Percentiles rank a stretch among this genome's conserved stretches.
These are phyloP conservation scores for Pholiota microspora DNA, from an alignment of 768 basidiomycete genomes.

Conservation along the genomic window DNA sequence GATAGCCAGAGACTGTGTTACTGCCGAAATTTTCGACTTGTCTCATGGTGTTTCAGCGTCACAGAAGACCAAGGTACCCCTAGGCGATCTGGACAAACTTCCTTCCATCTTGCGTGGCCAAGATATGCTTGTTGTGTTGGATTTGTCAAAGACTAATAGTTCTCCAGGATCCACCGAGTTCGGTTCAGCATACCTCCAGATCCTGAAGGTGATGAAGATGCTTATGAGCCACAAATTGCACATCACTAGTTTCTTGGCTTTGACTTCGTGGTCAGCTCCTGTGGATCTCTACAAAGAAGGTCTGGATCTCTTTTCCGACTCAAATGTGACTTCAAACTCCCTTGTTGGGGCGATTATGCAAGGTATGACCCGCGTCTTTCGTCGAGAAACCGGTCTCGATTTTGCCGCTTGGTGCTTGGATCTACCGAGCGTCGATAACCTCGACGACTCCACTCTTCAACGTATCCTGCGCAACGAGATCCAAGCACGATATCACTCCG, in stretches of 20 bases:
- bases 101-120: constrained; percentile 15
- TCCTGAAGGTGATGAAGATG: constrained; percentile 23
- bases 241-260: constrained; percentile 17
- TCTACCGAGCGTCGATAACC: constrained; percentile 15
- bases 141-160: constrained; percentile 17
- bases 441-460: constrained; percentile 8
- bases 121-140: constrained; percentile 22
- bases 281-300: constrained; percentile 22
- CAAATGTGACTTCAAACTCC: constrained; percentile 12
- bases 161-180: constrained; percentile 19
- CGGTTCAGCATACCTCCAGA: constrained; percentile 14
- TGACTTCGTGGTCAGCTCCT: constrained; percentile 23
- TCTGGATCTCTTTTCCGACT: constrained; percentile 20
- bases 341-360: constrained; percentile 25
- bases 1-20: constrained; percentile 14
- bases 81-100: constrained; percentile 11
- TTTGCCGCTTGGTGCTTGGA: constrained; percentile 26
- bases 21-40: constrained; percentile 12
- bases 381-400: constrained; percentile 24
- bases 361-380: constrained; percentile 31
- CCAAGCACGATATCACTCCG: constrained; percentile 16
- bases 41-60: constrained; percentile 7
- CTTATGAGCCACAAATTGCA: constrained; percentile 16
- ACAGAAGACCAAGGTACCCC: neutral
- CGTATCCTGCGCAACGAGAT: constrained; percentile 16